Percentiles rank a stretch among this genome's conserved stretches.
Evolutionary conservation across 768 basidiomycete genomes (phyloP).

Genomic region (Lactifluus volemus): DNA sequence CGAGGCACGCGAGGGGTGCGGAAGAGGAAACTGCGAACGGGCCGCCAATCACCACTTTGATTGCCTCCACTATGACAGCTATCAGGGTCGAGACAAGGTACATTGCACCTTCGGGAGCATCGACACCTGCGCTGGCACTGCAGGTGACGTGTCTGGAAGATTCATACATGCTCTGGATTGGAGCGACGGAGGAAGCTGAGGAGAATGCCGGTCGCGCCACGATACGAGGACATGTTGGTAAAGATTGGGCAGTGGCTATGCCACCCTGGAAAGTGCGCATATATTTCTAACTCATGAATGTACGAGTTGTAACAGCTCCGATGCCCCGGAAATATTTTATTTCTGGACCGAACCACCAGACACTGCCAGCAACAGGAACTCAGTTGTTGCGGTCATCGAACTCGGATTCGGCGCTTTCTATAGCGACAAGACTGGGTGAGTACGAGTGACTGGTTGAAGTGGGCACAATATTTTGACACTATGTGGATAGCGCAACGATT

Average conservation of each 20-base stretch:
- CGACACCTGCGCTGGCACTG: slow-evolving; percentile 50
- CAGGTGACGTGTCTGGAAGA: slow-evolving; percentile 59
- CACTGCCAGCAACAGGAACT: slow-evolving; percentile 34
- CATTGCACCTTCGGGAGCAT: slow-evolving; percentile 40
- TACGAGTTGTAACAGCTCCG: not conserved
- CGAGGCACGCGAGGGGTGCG: not conserved
- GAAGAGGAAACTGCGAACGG: not conserved
- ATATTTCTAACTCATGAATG: not conserved
- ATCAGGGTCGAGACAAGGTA: slow-evolving; percentile 43
- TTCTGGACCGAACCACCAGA: not conserved
- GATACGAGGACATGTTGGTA: slow-evolving; percentile 47
- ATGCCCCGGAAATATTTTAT: not conserved
- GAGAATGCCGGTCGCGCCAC: slow-evolving; percentile 32
- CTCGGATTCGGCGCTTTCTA: slow-evolving; percentile 57
- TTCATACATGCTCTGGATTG: slow-evolving; percentile 80
- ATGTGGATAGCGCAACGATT: slow-evolving; percentile 48
- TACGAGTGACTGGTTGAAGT: not conserved
- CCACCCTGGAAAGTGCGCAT: slow-evolving; percentile 37
- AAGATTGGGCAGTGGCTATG: slow-evolving; percentile 83
- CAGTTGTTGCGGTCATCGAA: slow-evolving; percentile 53
- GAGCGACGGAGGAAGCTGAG: slow-evolving; percentile 41
- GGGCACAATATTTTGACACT: slow-evolving; percentile 14
- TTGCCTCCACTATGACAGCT: not conserved
- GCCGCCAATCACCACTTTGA: not conserved
- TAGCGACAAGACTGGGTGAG: slow-evolving; percentile 75